Percentiles rank a stretch among this genome's conserved stretches.
Conservation (phyloP, 225 moss, liverwort and hornwort genomes). For the Pleurozium schreberi region DNA sequence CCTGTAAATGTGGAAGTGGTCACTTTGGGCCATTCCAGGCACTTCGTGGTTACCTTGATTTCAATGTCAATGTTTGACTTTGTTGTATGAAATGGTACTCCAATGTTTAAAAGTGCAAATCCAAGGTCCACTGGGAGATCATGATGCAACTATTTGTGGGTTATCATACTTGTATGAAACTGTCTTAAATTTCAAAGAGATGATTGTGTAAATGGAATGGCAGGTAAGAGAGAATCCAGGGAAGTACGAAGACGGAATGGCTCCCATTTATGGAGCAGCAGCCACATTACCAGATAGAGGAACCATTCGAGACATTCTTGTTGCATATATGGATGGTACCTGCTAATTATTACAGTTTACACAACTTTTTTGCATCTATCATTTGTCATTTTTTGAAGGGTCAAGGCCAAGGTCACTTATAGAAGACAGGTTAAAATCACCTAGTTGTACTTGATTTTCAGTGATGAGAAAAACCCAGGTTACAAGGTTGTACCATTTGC, state of each 20-base stretch:
- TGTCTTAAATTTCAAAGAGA: neutral
- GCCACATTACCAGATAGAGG: constrained; percentile 95
- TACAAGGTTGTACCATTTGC: neutral
- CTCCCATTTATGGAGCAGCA: constrained; percentile 94
- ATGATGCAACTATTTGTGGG: neutral
- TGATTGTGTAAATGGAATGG: neutral
- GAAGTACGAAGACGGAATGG: constrained; percentile 93
- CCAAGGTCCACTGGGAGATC: neutral
- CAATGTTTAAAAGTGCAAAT: neutral
- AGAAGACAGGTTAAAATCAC: neutral
- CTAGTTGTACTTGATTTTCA: neutral
- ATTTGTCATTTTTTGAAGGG: neutral
- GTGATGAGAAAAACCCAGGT: neutral
- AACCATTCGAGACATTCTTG: constrained; percentile 75
- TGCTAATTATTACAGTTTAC: constrained; percentile 24
- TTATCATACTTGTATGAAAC: neutral
- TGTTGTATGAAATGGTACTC: neutral
- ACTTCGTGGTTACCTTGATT: neutral
- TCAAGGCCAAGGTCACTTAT: neutral
- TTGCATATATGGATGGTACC: constrained; percentile 87
- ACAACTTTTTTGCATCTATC: neutral
- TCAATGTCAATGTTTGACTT: neutral
- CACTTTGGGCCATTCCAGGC: neutral
- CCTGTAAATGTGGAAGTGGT: neutral
- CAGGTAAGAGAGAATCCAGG: constrained; percentile 78